Percentiles rank a stretch among this genome's conserved stretches.
phyloP scores from a whole-genome alignment of 2,329 filamentous ascomycete species.

The Trichoderma atrobrunneum region DNA sequence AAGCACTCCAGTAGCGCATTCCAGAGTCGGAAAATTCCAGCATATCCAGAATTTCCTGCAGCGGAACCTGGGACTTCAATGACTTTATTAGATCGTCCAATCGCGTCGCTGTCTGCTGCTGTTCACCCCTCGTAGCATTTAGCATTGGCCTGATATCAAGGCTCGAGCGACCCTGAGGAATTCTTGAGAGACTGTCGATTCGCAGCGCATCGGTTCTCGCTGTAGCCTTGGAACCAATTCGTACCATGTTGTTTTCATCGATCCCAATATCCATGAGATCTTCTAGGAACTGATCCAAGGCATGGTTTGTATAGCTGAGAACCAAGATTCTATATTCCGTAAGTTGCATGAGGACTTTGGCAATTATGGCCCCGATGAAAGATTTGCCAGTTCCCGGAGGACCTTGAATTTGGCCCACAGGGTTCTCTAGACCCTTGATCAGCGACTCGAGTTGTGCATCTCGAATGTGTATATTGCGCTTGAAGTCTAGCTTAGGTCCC shows the following conservation, averaged over 20 bases:
- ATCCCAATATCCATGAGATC: slow-evolving; percentile 63
- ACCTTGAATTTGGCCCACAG: slow-evolving; percentile 65
- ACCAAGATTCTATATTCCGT: slow-evolving; percentile 57
- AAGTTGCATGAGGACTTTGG: slow-evolving; percentile 51
- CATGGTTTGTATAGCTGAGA: slow-evolving; percentile 63
- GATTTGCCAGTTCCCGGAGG: slow-evolving; percentile 77
- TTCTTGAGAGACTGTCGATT: slow-evolving; percentile 41
- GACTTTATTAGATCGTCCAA: background rate
- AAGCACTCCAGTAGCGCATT: slow-evolving; percentile 53
- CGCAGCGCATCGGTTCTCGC: slow-evolving; percentile 45
- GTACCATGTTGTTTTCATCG: slow-evolving; percentile 47
- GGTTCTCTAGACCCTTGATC: slow-evolving; percentile 48
- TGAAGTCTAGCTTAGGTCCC: slow-evolving; percentile 25
- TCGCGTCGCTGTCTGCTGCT: background rate
- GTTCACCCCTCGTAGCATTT: background rate
- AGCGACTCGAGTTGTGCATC: slow-evolving; percentile 56
- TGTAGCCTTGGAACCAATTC: slow-evolving; percentile 61
- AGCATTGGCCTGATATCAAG: background rate
- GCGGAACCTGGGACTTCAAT: background rate
- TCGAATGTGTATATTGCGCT: slow-evolving; percentile 24
- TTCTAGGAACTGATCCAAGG: slow-evolving; percentile 56
- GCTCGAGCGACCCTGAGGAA: background rate
- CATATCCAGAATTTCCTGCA: slow-evolving; percentile 31
- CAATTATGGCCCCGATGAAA: slow-evolving; percentile 64
- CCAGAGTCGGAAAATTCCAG: slow-evolving; percentile 54